Evolutionary conservation across 495 filamentous ascomycete species (phyloP).

Genomic region (Hypoxylon perforatum): DNA sequence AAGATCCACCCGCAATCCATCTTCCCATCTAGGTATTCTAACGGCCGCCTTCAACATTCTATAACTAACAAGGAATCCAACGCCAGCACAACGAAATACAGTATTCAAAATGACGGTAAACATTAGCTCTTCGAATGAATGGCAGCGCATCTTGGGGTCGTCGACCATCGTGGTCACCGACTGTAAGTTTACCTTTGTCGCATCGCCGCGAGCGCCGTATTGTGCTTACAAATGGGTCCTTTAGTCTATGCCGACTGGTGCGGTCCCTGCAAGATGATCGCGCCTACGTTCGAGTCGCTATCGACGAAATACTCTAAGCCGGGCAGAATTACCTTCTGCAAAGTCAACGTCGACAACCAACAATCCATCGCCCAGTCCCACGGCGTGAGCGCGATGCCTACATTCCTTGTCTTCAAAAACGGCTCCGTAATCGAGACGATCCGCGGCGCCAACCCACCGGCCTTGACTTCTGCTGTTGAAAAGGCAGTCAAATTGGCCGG

Average conservation of each 20-base stretch:
- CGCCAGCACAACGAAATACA: background rate
- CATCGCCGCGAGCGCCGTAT: conserved; percentile 6
- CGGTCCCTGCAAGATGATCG: conserved; percentile 76
- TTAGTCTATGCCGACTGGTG: conserved; percentile 76
- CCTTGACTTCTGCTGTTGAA: conserved; percentile 79
- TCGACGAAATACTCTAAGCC: conserved; percentile 64
- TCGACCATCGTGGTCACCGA: conserved; percentile 59
- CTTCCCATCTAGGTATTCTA: conserved; percentile 14
- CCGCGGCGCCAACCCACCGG: conserved; percentile 78
- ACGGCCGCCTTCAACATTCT: conserved; percentile 11
- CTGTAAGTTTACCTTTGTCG: conserved; percentile 52
- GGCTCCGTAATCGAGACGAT: conserved; percentile 77
- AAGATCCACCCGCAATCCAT: conserved; percentile 26
- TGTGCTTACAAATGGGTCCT: conserved; percentile 31
- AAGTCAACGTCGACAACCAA: conserved; percentile 70
- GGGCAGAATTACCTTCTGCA: conserved; percentile 67
- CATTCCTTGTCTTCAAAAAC: conserved; percentile 88
- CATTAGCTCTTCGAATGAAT: conserved; percentile 56
- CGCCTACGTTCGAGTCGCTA: conserved; percentile 71
- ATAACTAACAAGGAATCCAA: conserved; percentile 7
- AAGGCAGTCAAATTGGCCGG: conserved; percentile 72
- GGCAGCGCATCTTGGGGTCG: conserved; percentile 53
- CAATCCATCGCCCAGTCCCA: conserved; percentile 65
- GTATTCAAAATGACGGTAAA: conserved; percentile 43
- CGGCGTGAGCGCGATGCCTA: conserved; percentile 76